Conservation (phyloP, 495 filamentous ascomycete species). For the Aspergillus cristatus region DNA sequence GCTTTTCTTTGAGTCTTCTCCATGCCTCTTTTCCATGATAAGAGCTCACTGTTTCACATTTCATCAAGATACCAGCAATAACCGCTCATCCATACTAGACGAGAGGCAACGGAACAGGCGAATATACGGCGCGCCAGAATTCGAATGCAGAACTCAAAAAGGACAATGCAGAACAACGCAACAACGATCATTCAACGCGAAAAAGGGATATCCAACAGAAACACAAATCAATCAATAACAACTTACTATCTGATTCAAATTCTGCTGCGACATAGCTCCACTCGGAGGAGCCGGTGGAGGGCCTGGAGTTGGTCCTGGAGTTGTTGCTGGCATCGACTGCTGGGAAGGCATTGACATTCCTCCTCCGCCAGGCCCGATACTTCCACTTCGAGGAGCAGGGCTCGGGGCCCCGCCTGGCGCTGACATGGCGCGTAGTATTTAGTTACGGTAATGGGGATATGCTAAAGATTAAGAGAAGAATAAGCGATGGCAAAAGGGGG, state of each 20-base stretch:
- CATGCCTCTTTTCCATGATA: no score
- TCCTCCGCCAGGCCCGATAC: slow-evolving; percentile 42
- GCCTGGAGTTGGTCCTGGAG: slow-evolving; percentile 31
- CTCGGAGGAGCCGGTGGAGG: slow-evolving; percentile 29
- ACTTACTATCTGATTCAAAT: slow-evolving; percentile 92
- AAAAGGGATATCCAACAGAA: neutral
- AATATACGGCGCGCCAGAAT: no score
- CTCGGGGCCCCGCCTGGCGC: slow-evolving; percentile 40
- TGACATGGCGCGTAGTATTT: slow-evolving; percentile 24
- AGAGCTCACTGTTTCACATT: no score
- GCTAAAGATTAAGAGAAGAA: neutral
- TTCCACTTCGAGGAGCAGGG: slow-evolving; percentile 41
- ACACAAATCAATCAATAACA: slow-evolving; percentile 1
- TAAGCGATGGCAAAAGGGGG: neutral
- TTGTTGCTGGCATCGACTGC: slow-evolving; percentile 30
- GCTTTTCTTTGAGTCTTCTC: no score
- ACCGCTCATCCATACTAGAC: no score
- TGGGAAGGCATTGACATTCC: slow-evolving; percentile 46
- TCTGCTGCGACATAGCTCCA: slow-evolving; percentile 64
- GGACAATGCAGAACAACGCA: no score
- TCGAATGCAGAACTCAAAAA: no score
- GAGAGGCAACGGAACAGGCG: no score
- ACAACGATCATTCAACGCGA: no score
- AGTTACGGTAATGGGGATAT: neutral
- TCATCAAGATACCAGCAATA: no score